Base-by-base conservation (phyloP, 495 filamentous ascomycete genomes). In the Parathielavia hyrcaniae region DNA sequence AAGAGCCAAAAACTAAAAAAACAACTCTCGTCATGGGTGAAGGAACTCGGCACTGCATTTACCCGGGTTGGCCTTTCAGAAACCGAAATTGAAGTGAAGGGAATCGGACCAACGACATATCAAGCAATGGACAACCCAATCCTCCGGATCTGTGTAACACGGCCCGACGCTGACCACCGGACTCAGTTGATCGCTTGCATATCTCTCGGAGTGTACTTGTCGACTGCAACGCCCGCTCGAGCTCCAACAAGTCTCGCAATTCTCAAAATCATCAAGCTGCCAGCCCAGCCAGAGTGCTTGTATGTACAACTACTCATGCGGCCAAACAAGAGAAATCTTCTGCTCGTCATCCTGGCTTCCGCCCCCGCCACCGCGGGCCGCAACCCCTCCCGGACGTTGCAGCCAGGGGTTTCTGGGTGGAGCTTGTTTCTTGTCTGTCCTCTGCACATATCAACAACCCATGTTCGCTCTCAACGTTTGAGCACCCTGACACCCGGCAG, bases 331-430 rank as follows among this genome's bases (percentile, higher is more conserved):
- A 20, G n/a, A 32, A 32, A 48, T 41, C 19, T 5, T 23, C 48
- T 51, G 48, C 56, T 51, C 56, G 47, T 58, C 56, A 57, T 46
- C 32, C 41, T 58, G 39, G 40, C 39, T 39, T 44, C 56, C 56
- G 23, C 40, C 46, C 23, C 49, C 40, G 16, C 49, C 35, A 48
- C 26, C 26, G 48, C 57, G 57, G 57, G 57, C 50, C 57, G 50
- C 57, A 59, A 59, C 57, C 57, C 56, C 57, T 59, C 57, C 23
- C 38, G 48, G 19, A 36, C 46, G 48, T 51, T 47, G 32, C 56
- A 52, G 20, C 49, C 40, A 53, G 50, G 55, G 56, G 56, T 58
- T 30, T 32, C 19, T 39, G 7, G 11, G 57, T 53, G 57, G 57
- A 59, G 57, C 43, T 53, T 32, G 3, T 30, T 6, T 3, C 26